Conservation (phyloP, 805 yeast species). For the Yarrowia sp. region DNA sequence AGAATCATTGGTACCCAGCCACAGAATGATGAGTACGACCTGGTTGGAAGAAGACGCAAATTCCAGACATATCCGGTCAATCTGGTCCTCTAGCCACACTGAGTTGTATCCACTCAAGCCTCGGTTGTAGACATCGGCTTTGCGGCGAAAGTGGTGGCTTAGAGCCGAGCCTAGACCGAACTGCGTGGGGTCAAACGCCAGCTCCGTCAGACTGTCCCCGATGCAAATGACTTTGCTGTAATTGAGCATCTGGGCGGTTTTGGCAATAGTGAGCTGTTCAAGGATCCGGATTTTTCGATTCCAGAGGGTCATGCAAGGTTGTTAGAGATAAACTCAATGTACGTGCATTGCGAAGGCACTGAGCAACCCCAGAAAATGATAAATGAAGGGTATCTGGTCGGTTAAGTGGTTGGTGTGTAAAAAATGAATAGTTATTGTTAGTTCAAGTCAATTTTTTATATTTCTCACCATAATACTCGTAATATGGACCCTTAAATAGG, state of each 20-base stretch:
- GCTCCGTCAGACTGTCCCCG: slow-evolving; percentile 8
- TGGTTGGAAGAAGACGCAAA: neutral
- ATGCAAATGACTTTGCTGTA: slow-evolving; percentile 16
- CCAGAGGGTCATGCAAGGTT: neutral
- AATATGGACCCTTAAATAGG: too few species aligned
- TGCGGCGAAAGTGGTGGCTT: slow-evolving; percentile 8
- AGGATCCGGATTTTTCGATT: neutral
- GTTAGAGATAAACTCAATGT: neutral
- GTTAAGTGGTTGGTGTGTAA: neutral
- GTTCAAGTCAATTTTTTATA: too few species aligned
- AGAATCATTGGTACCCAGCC: slow-evolving; percentile 25
- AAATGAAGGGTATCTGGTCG: neutral
- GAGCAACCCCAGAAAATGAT: neutral
- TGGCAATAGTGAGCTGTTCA: neutral
- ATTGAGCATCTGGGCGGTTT: neutral
- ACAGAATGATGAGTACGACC: slow-evolving; percentile 3
- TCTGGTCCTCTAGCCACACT: neutral
- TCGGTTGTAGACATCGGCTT: slow-evolving; percentile 20
- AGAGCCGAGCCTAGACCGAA: neutral
- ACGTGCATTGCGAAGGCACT: neutral
- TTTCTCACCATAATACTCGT: too few species aligned
- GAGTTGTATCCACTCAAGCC: slow-evolving; percentile 1
- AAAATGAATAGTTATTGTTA: too few species aligned
- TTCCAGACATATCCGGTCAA: slow-evolving; percentile 10
- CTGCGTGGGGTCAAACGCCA: neutral